Evolutionary conservation across 495 filamentous ascomycete genomes (phyloP).

Genomic region (Chaetomidium leptoderma): DNA sequence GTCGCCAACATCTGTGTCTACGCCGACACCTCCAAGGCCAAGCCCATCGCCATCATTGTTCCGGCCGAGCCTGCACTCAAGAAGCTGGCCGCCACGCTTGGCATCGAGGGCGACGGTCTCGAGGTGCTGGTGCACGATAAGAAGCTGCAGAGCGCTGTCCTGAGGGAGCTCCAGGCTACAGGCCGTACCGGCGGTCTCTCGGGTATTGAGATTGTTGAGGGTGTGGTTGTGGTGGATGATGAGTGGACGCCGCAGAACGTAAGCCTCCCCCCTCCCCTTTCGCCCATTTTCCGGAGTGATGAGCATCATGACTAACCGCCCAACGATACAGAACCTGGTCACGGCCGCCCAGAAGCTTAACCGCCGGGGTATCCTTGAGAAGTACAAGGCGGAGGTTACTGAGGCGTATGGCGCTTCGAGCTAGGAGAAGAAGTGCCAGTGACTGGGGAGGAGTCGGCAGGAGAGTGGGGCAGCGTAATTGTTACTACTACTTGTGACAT

Average conservation of each 20-base stretch:
- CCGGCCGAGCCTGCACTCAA: conserved; percentile 80
- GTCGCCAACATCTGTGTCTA: conserved; percentile 96
- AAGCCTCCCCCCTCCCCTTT: conserved; percentile 37
- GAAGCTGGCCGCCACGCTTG: conserved; percentile 70
- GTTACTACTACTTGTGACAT: conserved; percentile 17
- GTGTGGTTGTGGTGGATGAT: conserved; percentile 88
- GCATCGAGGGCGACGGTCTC: conserved; percentile 62
- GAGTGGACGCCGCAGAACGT: conserved; percentile 98
- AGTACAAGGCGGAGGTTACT: conserved; percentile 62
- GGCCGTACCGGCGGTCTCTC: conserved; percentile 72
- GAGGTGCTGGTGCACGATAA: conserved; percentile 80
- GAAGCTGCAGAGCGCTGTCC: conserved; percentile 71
- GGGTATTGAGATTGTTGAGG: conserved; percentile 88
- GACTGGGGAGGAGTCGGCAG: neutral
- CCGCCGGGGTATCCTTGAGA: conserved; percentile 60
- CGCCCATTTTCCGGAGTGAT: conserved; percentile 3
- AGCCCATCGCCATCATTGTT: conserved; percentile 91
- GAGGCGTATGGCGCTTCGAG: conserved; percentile 50
- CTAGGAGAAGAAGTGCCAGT: neutral
- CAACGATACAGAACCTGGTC: conserved; percentile 56
- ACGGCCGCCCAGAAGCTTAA: conserved; percentile 78
- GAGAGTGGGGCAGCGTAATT: neutral
- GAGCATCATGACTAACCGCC: conserved; percentile 13
- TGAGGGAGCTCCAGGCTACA: conserved; percentile 73
- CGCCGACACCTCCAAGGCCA: conserved; percentile 72